Base-by-base conservation (phyloP, 441 rosid species). In the Bruguiera hainesii region DNA sequence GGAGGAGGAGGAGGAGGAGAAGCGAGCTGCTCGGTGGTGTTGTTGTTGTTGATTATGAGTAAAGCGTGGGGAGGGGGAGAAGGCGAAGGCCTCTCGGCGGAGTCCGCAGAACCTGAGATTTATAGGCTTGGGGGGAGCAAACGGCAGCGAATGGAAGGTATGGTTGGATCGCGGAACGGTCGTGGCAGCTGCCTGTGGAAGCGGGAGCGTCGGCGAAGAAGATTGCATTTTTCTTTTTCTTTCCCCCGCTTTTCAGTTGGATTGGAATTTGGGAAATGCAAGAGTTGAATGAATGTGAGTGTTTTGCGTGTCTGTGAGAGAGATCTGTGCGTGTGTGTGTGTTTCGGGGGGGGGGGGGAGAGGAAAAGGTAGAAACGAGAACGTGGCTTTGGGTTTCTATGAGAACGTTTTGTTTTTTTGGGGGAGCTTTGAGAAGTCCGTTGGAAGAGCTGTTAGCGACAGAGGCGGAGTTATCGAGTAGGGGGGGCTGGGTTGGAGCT, bases 91-190 rank as follows among this genome's bases (percentile, higher is more conserved):
- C 69, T 90, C 93, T 3, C 83, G 77, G 57, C 96, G 77, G 51
- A 95, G 87, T 39, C 99, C 98, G 35, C 94, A 89, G 79, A 88
- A 95, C 3, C 87, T 73, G 81, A 91, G 95, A 79, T 77, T 89
- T 8, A 76, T 67, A 42, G 85, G 85, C 70, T 76, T 76, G 6
- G 85, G 76, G 46, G 72, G 51, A 21, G 72, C 42, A 39, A 64
- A 51, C 48, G 46, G 53, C 53, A 72, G 53, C 63, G 90, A 81
- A 71, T 73, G 67, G 29, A 76, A 52, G 2, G 78, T 0, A 67
- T 39, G 13, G 71, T 66, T 76, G 19, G 85, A 70, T 79, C 78
- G 78, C 50, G 81, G 74, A 68, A 77, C 13, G n/a, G 77, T 66
- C 15, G 76, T 48, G 25, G 66, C 35, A 6, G 61, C 50, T 6